Evolutionary conservation across 2,329 filamentous ascomycete species (phyloP), one percentile per base, ranked within the genome.

Genomic region (Penicillium sp.): DNA sequence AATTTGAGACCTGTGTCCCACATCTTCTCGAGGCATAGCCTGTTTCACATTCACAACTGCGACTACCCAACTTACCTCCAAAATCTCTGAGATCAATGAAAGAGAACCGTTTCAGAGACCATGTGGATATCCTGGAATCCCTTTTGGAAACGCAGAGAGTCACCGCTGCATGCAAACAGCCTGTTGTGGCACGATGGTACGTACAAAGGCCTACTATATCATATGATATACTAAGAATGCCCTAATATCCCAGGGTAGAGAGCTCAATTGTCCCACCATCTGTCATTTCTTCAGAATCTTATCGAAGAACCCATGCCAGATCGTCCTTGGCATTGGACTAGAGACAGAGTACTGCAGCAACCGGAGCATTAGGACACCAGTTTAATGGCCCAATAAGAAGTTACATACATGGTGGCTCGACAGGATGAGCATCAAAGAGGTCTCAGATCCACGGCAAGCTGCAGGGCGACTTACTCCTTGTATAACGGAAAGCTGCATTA

Each of bases 371-470:
- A 59, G 55, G 54, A 55, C 56, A 52, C 50, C 42, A 45, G 37
- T 63, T 22, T 14, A 50, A 43, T 44, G 34, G 40, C 24, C 67
- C 69, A 72, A 71, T 71, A 43, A 61, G 40, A 32, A 13, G n/a
- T 4, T 20, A 39, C 4, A 35, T 45, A 35, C 51, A 53, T 45
- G 49, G 56, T 65, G 57, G 58, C 60, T 66, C 55, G 45, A 62
- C 60, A 53, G 66, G 53, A 63, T 59, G 52, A 62, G 51, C 57
- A 64, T 65, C 58, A 66, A 63, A 60, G 59, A 67, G 68, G 69
- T 63, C 69, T 71, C 60, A 71, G 67, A 66, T 63, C 58, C 55
- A 55, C 70, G 70, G 70, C 49, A 65, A 61, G 64, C 61, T 69
- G 69, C 70, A 72, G 66, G 57, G 57, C 31, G 53, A 60, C 54